These are phyloP conservation scores for Magnusiomyces tetraspermus DNA, from an alignment of 1,139 yeast genomes.

Conservation along the genomic window DNA sequence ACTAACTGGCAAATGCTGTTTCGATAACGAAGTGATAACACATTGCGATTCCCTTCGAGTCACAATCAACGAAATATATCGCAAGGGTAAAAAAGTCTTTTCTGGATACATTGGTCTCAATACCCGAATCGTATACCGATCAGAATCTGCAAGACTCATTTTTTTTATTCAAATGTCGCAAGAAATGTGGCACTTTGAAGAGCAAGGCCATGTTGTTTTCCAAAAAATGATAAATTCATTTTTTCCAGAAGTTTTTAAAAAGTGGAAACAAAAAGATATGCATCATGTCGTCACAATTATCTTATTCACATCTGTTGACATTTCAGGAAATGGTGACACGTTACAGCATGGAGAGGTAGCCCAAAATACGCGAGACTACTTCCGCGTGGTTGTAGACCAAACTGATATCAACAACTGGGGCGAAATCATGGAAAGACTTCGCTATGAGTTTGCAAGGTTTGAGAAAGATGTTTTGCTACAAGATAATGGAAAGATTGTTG, in stretches of 20 bases:
- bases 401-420: conserved; percentile 79
- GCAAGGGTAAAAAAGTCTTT: conserved; percentile 47
- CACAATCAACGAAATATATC: conserved; percentile 56
- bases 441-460: conserved; percentile 79
- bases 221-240: conserved; percentile 85
- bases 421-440: conserved; percentile 76
- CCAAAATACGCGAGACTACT: conserved; percentile 63
- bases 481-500: conserved; percentile 33
- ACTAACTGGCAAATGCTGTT: conserved; percentile 55
- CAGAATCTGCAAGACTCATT: conserved; percentile 79
- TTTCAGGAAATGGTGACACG: conserved; percentile 31
- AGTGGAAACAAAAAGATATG: conserved; percentile 79
- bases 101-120: conserved; percentile 60
- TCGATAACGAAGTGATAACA: conserved; percentile 53
- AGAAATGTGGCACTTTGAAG: conserved; percentile 99
- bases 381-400: conserved; percentile 91
- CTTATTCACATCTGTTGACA: conserved; percentile 72
- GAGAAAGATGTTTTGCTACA: conserved; percentile 58
- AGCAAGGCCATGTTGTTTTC: conserved; percentile 87
- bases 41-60: conserved; percentile 59
- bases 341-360: conserved; percentile 60
- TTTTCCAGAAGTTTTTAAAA: conserved; percentile 78
- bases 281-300: conserved; percentile 90
- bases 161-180: conserved; percentile 80
- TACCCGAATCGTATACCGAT: conserved; percentile 75